A percentile compares a stretch with the other conserved stretches of the same genome.
Conservation (phyloP, 2,329 filamentous ascomycete genomes). For the Cercospora citrullina region DNA sequence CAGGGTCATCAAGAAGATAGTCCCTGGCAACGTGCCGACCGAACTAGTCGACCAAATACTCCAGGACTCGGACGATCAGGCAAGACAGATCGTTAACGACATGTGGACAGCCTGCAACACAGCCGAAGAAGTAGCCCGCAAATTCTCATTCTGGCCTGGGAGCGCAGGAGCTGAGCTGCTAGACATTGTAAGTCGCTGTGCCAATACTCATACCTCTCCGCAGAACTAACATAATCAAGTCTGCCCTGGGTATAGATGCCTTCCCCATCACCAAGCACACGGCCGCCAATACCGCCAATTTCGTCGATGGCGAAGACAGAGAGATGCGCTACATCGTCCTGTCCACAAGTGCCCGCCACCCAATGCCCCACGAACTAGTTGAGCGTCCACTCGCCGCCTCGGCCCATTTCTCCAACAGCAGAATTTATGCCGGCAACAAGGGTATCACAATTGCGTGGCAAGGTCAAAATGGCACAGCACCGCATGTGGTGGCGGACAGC, state of each 20-base stretch:
- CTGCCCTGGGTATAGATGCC: background rate
- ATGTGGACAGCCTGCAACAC: background rate
- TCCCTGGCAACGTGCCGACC: background rate
- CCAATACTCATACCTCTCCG: background rate
- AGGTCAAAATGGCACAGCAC: background rate
- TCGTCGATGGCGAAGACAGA: background rate
- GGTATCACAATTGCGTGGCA: background rate
- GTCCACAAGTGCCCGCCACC: background rate
- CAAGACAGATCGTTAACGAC: background rate
- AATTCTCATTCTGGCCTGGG: background rate
- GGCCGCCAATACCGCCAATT: background rate
- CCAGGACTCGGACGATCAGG: background rate
- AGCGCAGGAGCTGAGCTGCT: background rate
- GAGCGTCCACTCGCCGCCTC: background rate
- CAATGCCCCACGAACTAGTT: background rate
- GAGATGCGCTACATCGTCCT: background rate
- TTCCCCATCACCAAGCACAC: background rate
- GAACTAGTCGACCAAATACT: background rate
- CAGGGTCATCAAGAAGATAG: background rate
- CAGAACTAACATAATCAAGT: background rate
- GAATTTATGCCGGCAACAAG: background rate
- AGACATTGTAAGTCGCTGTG: background rate
- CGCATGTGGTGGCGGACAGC: background rate
- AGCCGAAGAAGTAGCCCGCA: background rate
- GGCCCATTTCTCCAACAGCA: background rate